Evolutionary conservation across 2,329 filamentous ascomycete species (phyloP), one percentile per base, ranked within the genome.

Genomic region (Cercospora janseana): DNA sequence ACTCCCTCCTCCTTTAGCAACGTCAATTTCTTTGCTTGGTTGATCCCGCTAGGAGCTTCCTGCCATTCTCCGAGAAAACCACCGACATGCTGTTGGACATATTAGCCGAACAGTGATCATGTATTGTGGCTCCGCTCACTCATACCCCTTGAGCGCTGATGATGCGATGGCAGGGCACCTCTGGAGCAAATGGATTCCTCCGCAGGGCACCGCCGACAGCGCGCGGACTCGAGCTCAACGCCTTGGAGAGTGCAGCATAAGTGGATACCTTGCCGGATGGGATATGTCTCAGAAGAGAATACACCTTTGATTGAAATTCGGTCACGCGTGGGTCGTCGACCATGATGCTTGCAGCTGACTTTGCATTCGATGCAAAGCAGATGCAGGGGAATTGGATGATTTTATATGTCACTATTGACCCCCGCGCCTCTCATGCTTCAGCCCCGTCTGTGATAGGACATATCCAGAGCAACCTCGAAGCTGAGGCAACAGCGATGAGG

Each of bases 141-240:
- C 72, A 68, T n/a, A 76, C 75, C 9, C 87, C 84, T 44, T 83
- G 84, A 31, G 82, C 84, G 4, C 87, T 86, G 38, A 94, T 79
- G 16, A 92, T 85, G 7, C 89, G 79, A 93, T 79, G 26, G 91
- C 86, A 16, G 88, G 79, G 89, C 4, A 92, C 85, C 26, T 81
- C 78, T 0, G 89, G 88, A 10, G 89, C 88, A 62, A 92, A 94
- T 0, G 88, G 88, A 65, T 95, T 95, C 27, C 71, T 74, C 13
- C 86, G 79, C 63, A 94, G 75, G 1, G 87, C 87, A 52, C 87
- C 88, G 12, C 88, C 88, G 4, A 93, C 81, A 0, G 88, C 88
- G 32, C 88, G 77, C 1, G 88, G 85, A 3, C 85, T 88, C 16
- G 86, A 88, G 8, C 74, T 68, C 12, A 92, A 76, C 51, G 85